Evolutionary conservation across 257 asterid genomes (phyloP).

Genomic region (Phtheirospermum japonicum): DNA sequence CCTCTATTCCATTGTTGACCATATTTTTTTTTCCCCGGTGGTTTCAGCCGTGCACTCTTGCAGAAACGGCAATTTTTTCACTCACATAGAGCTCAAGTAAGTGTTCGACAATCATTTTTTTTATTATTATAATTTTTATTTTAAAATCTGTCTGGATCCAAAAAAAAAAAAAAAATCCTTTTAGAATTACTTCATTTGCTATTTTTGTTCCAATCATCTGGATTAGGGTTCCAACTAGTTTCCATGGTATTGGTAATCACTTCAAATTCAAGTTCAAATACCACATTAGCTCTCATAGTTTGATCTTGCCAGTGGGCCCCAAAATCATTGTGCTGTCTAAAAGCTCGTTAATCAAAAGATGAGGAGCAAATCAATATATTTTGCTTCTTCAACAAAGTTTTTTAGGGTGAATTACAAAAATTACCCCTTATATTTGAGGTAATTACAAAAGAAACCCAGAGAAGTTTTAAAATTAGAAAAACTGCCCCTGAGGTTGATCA

Average conservation of each 20-base stretch:
- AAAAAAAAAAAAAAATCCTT: slow-evolving; percentile 8
- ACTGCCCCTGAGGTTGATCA: too few relatives aligned
- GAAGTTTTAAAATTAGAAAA: too few relatives aligned
- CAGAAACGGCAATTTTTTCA: slow-evolving; percentile 97
- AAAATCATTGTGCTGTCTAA: slow-evolving; percentile 18
- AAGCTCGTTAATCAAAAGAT: slow-evolving; percentile 21
- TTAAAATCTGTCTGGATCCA: too few relatives aligned
- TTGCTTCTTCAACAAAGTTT: neutral
- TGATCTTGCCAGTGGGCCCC: slow-evolving; percentile 1
- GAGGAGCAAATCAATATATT: neutral
- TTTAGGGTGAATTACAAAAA: too few relatives aligned
- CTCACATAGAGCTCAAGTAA: slow-evolving; percentile 99
- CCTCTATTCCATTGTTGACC: too few relatives aligned
- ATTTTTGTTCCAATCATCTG: slow-evolving; percentile 15
- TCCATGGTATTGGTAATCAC: neutral
- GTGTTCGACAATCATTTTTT: slow-evolving; percentile 24
- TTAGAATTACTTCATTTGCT: slow-evolving; percentile 7
- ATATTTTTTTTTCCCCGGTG: neutral
- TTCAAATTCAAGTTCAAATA: neutral
- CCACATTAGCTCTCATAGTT: slow-evolving; percentile 9
- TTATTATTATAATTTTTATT: neutral
- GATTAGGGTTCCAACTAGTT: slow-evolving; percentile 13
- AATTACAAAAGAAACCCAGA: too few relatives aligned
- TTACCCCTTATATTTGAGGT: too few relatives aligned
- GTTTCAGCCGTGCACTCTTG: slow-evolving; percentile 78